Conservation (phyloP, 208 protist genomes). For the Leishmania lainsoni region DNA sequence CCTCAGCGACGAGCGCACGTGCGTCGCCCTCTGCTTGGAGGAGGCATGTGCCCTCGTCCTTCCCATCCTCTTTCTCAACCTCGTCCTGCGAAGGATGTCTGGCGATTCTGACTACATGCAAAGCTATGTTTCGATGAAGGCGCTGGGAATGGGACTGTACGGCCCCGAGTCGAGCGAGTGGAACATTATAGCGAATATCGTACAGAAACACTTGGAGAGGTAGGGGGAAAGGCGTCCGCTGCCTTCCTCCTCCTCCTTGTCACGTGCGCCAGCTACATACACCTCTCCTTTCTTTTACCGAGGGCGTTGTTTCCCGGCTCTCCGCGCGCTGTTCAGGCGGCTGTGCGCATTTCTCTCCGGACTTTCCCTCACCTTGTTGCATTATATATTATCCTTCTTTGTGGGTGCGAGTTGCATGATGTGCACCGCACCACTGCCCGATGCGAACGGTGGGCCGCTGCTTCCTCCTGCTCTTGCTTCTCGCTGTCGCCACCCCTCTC, state of each 20-base stretch:
- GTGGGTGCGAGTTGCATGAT: not conserved
- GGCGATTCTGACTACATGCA: not conserved
- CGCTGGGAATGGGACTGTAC: not conserved
- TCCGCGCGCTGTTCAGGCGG: not conserved
- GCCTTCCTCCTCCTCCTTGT: not conserved
- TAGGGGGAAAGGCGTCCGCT: not conserved
- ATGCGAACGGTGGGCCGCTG: not conserved
- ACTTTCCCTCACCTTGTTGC: not conserved
- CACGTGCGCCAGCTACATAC: not conserved
- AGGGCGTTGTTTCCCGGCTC: not conserved
- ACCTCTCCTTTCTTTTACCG: not conserved
- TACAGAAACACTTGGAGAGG: not conserved
- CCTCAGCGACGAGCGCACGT: slow-evolving; percentile 15
- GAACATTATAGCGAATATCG: not conserved
- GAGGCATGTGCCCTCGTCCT: not conserved
- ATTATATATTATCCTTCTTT: no score
- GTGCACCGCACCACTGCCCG: not conserved
- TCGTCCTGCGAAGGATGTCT: not conserved
- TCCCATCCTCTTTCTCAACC: not conserved
- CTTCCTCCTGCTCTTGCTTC: not conserved
- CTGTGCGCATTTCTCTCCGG: not conserved
- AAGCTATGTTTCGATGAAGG: not conserved
- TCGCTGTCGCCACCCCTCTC: not conserved
- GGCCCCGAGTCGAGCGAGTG: not conserved
- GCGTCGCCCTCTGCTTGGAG: slow-evolving; percentile 1